Conservation (phyloP, 2,329 filamentous ascomycete species). For the Verticillium nonalfalfae region DNA sequence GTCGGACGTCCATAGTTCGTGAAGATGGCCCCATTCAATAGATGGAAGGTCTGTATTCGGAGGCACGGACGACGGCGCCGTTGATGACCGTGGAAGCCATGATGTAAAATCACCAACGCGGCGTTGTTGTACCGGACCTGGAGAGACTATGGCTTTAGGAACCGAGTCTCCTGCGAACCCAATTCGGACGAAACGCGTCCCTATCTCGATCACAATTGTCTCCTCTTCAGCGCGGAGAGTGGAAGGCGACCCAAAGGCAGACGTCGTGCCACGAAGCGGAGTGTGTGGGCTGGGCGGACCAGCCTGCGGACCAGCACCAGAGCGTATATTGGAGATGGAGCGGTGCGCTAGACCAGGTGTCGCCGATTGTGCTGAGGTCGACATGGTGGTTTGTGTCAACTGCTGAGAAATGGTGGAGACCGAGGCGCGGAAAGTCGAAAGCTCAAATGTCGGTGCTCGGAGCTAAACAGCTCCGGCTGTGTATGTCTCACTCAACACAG, state of each 20-base stretch:
- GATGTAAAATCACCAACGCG: conserved; percentile 75
- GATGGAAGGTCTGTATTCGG: conserved; percentile 39
- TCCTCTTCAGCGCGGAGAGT: conserved; percentile 74
- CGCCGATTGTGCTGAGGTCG: not conserved
- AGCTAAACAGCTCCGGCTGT: not conserved
- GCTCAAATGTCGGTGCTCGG: not conserved
- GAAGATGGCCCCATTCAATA: conserved; percentile 53
- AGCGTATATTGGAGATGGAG: conserved; percentile 51
- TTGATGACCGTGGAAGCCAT: conserved; percentile 49
- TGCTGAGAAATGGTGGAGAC: not conserved
- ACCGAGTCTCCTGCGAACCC: conserved; percentile 81
- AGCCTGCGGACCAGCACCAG: conserved; percentile 26
- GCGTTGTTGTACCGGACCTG: conserved; percentile 69
- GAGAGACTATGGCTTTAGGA: conserved; percentile 65
- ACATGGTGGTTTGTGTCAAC: not conserved
- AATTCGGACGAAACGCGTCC: conserved; percentile 68
- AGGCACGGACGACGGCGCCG: conserved; percentile 27
- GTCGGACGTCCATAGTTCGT: conserved; percentile 77
- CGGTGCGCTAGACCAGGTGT: conserved; percentile 41
- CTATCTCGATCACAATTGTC: conserved; percentile 74
- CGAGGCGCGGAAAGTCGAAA: not conserved
- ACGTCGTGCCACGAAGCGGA: conserved; percentile 46
- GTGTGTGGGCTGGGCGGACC: conserved; percentile 51
- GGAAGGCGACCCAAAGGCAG: conserved; percentile 53
- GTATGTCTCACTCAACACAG: not conserved